Evolutionary conservation across 768 basidiomycete genomes (phyloP), one percentile per base, ranked within the genome.

Genomic region (Tremella mesenterica): DNA sequence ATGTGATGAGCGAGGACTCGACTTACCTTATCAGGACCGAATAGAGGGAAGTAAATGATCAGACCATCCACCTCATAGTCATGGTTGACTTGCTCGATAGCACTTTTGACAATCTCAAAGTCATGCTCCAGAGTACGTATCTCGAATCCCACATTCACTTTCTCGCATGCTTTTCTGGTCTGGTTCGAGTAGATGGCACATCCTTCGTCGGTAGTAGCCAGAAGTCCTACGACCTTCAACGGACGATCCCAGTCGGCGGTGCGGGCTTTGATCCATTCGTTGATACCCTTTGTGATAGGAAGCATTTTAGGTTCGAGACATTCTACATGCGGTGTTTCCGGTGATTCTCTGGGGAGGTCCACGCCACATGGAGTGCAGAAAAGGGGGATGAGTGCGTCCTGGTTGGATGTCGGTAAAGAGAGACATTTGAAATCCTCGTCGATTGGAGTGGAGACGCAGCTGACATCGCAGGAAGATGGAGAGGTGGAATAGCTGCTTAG

Each of bases 171-270:
- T 18, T 44, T 31, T 2, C 41, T 38, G 2, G 54, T 58, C 46
- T 47, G 30, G 38, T 36, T 33, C 23, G 60, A 52, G 43, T 62
- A 62, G 48, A 44, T 52, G 33, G 26, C 46, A 31, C 60, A 55
- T 1, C 57, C 60, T 27, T 20, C 20, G 29, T 58, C 60, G 8
- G 23, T 39, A 12, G 53, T 56, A 13, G 58, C 58, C 16, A 62
- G 51, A 2, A 62, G 46, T 0, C 60, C 60, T n/a, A 62, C 60
- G 26, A 62, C 52, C 13, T 34, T 25, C 16, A 56, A 48, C 14
- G 38, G 46, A 3, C 55, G 30, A 33, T 33, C 39, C 2, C 28
- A 20, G 39, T 4, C 27, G n/a, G n/a, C n/a, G n/a, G n/a, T n/a
- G n/a, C n/a, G n/a, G n/a, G n/a, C n/a, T n/a, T n/a, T n/a, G n/a